Percentiles rank a stretch among this genome's conserved stretches.
phyloP scores from a whole-genome alignment of 257 asterid species.

The Jaltomata sinuosa region DNA sequence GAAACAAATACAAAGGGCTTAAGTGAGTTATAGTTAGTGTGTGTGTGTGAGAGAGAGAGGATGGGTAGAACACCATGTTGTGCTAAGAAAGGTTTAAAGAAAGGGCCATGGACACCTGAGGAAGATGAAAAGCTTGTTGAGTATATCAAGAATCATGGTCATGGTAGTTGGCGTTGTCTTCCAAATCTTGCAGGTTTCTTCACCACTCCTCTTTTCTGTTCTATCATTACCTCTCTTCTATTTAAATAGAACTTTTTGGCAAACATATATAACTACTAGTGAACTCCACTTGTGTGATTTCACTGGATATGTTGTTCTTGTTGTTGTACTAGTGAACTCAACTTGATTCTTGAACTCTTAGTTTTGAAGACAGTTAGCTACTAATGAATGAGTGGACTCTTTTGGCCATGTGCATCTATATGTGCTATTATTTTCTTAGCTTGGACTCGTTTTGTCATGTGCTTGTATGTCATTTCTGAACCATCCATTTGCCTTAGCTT shows the following conservation, averaged over 20 bases:
- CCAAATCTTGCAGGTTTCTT: slow-evolving; percentile 73
- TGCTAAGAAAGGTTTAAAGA: slow-evolving; percentile 81
- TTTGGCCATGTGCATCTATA: not conserved
- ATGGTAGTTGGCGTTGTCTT: slow-evolving; percentile 84
- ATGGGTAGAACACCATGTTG: slow-evolving; percentile 98
- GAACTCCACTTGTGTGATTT: not conserved
- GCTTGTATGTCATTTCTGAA: not conserved
- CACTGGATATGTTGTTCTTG: too few species aligned
- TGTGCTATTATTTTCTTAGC: not conserved
- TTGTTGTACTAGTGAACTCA: not conserved
- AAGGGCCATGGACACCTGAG: slow-evolving; percentile 93
- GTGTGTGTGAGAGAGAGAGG: not conserved
- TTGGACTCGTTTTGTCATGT: not conserved
- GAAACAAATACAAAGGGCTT: not conserved
- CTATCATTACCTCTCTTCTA: not conserved
- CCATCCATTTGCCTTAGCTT: not conserved
- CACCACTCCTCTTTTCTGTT: not conserved
- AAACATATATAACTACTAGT: not conserved
- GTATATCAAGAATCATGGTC: slow-evolving; percentile 65
- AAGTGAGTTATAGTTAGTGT: not conserved
- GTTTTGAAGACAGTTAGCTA: not conserved
- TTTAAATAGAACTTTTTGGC: not conserved
- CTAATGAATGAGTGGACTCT: not conserved
- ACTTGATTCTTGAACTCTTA: not conserved
- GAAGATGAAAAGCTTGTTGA: slow-evolving; percentile 71